These are phyloP conservation scores for Pseudocercospora fijiensis DNA, from an alignment of 2,329 filamentous ascomycete species.

Conservation along the genomic window DNA sequence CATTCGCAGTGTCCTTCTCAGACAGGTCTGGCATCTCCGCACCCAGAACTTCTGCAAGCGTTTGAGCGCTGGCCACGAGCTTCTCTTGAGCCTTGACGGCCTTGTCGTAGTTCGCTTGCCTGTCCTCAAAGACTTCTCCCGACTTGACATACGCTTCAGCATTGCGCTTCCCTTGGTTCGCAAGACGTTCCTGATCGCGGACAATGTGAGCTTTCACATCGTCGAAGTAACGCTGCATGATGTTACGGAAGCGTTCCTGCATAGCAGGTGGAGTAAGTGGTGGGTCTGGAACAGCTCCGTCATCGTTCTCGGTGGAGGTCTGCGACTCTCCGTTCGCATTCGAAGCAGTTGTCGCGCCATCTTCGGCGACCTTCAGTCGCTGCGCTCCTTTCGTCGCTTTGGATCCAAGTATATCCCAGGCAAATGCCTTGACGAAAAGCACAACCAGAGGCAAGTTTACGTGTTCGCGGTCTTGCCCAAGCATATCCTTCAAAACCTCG, in stretches of 20 bases:
- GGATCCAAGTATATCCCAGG: slow-evolving; percentile 89
- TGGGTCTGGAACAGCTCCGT: slow-evolving; percentile 59
- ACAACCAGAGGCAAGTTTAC: slow-evolving; percentile 87
- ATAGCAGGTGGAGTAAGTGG: slow-evolving; percentile 74
- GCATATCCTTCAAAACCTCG: slow-evolving; percentile 94
- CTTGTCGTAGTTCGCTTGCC: slow-evolving; percentile 93
- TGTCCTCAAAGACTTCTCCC: slow-evolving; percentile 95
- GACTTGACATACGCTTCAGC: slow-evolving; percentile 98
- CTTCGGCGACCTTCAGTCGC: slow-evolving; percentile 80
- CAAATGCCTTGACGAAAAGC: slow-evolving; percentile 92
- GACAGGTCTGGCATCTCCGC: slow-evolving; percentile 92
- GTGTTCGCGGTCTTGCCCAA: slow-evolving; percentile 91
- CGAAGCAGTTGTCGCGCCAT: slow-evolving; percentile 62
- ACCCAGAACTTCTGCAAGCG: slow-evolving; percentile 82
- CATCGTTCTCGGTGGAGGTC: slow-evolving; percentile 53
- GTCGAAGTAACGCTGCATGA: slow-evolving; percentile 85
- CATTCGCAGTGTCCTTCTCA: slow-evolving; percentile 66
- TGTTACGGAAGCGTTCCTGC: slow-evolving; percentile 80
- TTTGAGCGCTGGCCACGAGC: slow-evolving; percentile 83
- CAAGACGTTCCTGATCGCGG: slow-evolving; percentile 87
- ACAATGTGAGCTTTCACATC: slow-evolving; percentile 86
- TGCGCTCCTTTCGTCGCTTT: slow-evolving; percentile 69
- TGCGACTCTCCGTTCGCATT: slow-evolving; percentile 54
- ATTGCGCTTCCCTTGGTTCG: slow-evolving; percentile 85
- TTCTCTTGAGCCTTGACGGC: slow-evolving; percentile 90